A percentile compares a stretch with the other conserved stretches of the same genome.
Evolutionary conservation across 495 filamentous ascomycete species (phyloP).

Genomic region (Aspergillus indologenus): DNA sequence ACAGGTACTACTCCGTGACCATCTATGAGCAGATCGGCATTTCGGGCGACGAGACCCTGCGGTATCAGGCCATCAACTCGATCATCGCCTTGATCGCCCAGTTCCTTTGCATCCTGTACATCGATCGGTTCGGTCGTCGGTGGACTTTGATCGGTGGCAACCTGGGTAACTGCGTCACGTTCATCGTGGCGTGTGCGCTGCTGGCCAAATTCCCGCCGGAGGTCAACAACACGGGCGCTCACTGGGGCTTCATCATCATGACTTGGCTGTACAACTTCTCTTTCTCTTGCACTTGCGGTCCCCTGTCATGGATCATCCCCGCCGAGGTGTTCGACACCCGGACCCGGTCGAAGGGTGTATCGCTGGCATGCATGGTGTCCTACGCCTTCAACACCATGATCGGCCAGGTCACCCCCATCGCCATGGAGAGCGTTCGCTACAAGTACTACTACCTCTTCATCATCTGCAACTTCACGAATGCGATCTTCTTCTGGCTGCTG

Average conservation of each 20-base stretch:
- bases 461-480: slow-evolving; percentile 53
- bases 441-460: slow-evolving; percentile 57
- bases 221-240: slow-evolving; percentile 52
- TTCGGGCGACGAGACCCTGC: slow-evolving; percentile 56
- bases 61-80: slow-evolving; percentile 70
- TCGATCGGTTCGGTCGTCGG: slow-evolving; percentile 63
- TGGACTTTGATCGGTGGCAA: slow-evolving; percentile 65
- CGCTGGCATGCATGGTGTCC: slow-evolving; percentile 60
- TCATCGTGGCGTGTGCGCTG: slow-evolving; percentile 47
- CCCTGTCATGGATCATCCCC: slow-evolving; percentile 61
- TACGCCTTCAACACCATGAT: slow-evolving; percentile 76
- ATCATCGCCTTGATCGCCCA: slow-evolving; percentile 65
- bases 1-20: slow-evolving; percentile 60
- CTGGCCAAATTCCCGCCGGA: slow-evolving; percentile 55
- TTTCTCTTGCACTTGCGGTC: slow-evolving; percentile 63
- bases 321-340: slow-evolving; percentile 70
- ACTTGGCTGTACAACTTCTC: slow-evolving; percentile 71
- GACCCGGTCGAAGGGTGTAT: slow-evolving; percentile 64
- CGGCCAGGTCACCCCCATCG: slow-evolving; percentile 63
- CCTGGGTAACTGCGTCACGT: slow-evolving; percentile 59
- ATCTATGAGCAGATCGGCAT: slow-evolving; percentile 71
- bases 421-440: slow-evolving; percentile 51
- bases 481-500: slow-evolving; percentile 60
- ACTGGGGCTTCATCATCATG: slow-evolving; percentile 71
- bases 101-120: slow-evolving; percentile 62